Percentiles rank a stretch among this genome's conserved stretches.
Evolutionary conservation across 345 rosid genomes (phyloP).

Genomic region (Firmiana major): DNA sequence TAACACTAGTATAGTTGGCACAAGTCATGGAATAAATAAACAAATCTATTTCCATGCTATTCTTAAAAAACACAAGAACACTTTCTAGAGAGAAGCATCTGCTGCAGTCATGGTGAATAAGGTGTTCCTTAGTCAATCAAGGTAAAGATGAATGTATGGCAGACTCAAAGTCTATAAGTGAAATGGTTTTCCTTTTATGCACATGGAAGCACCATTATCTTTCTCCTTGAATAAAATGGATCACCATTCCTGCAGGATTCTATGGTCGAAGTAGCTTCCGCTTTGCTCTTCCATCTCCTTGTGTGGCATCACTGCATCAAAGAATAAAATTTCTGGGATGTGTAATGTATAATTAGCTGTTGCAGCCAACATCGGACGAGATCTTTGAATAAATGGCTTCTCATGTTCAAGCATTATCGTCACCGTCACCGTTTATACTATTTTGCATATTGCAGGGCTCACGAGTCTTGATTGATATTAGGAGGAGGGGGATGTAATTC

Average conservation of each 20-base stretch:
- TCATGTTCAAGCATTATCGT: constrained; percentile 16
- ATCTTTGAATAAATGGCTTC: neutral
- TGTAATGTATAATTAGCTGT: neutral
- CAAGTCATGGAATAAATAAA: neutral
- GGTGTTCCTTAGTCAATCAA: neutral
- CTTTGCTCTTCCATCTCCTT: neutral
- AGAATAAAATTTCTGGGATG: neutral
- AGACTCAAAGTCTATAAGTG: neutral
- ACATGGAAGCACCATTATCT: neutral
- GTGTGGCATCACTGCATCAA: constrained; percentile 1
- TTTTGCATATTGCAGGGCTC: constrained; percentile 33
- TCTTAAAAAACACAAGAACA: neutral
- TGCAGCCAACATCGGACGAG: neutral
- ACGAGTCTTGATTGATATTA: constrained; percentile 37
- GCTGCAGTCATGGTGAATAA: neutral
- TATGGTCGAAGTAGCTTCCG: neutral
- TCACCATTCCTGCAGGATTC: neutral
- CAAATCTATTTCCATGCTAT: neutral
- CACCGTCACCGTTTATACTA: constrained; percentile 5
- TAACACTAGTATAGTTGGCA: neutral
- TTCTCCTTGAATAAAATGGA: neutral
- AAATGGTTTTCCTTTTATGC: neutral
- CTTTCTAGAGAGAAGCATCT: neutral
- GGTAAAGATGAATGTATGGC: neutral
- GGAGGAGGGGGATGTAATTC: constrained; percentile 49